Conservation (phyloP, 2,329 filamentous ascomycete species). For the Aureobasidium melanogenum region DNA sequence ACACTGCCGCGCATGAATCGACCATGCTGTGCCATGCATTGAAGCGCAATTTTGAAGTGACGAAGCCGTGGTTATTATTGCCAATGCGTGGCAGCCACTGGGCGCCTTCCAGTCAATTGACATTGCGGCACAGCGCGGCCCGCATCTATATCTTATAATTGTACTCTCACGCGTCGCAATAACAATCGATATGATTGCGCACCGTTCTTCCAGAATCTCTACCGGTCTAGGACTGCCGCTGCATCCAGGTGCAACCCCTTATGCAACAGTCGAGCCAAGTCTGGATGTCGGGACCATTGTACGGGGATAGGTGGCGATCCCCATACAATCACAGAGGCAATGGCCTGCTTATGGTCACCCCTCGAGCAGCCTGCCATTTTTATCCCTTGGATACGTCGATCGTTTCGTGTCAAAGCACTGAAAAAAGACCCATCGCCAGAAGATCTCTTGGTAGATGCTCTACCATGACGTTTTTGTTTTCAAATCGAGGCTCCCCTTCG, state of each 20-base stretch:
- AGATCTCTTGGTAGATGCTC: neutral
- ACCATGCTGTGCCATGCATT: neutral
- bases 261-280: conserved; percentile 8
- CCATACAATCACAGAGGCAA: neutral
- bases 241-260: conserved; percentile 4
- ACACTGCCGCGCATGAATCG: conserved; percentile 3
- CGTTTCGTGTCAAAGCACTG: conserved; percentile 3
- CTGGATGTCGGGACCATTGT: neutral
- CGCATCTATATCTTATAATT: neutral
- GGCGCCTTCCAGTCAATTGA: neutral
- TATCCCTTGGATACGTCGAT: conserved; percentile 3
- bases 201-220: conserved; percentile 7
- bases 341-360: conserved; percentile 8
- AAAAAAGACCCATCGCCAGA: neutral
- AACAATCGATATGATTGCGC: conserved; percentile 5
- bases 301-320: neutral
- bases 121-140: neutral
- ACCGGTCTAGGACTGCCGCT: neutral
- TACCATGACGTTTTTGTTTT: neutral
- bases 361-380: conserved; percentile 2
- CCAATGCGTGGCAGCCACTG: conserved; percentile 5
- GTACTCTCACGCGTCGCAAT: neutral
- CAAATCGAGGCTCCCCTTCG: neutral
- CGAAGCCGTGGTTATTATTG: conserved; percentile 1
- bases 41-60: conserved; percentile 2